Evolutionary conservation across 371 early-diverging fungal species (phyloP).

Genomic region (Haplosporangium sp.): DNA sequence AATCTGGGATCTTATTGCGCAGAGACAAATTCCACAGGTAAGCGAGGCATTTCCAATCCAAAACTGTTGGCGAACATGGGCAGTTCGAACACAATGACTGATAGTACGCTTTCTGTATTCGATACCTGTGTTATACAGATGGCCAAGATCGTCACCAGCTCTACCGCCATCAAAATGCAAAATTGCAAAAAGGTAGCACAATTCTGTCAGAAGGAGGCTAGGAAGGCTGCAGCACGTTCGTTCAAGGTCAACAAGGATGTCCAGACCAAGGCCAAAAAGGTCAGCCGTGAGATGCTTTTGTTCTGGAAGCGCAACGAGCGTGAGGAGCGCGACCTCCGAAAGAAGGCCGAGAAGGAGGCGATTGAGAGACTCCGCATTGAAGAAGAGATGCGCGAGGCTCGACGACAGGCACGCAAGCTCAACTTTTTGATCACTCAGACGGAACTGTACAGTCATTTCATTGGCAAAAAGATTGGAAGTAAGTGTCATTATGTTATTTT

Average conservation of each 20-base stretch:
- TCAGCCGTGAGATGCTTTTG: slow-evolving; percentile 71
- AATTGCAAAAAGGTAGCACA: slow-evolving; percentile 72
- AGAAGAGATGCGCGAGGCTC: slow-evolving; percentile 91
- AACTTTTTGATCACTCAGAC: slow-evolving; percentile 97
- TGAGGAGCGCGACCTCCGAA: slow-evolving; percentile 90
- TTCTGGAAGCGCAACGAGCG: slow-evolving; percentile 94
- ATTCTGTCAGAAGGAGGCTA: slow-evolving; percentile 68
- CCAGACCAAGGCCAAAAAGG: slow-evolving; percentile 38
- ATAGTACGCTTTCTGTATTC: neutral
- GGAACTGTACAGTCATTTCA: slow-evolving; percentile 97
- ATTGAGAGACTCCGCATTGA: slow-evolving; percentile 84
- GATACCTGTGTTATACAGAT: slow-evolving; percentile 38
- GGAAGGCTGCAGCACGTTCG: slow-evolving; percentile 56
- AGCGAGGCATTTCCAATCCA: neutral
- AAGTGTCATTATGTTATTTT: slow-evolving; percentile 16
- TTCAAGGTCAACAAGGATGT: slow-evolving; percentile 45
- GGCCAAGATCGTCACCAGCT: slow-evolving; percentile 65
- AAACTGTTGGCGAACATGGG: too few relatives aligned
- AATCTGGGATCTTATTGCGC: slow-evolving; percentile 53
- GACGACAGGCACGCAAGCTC: slow-evolving; percentile 94
- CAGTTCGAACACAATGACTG: too few relatives aligned
- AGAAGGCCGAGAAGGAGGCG: slow-evolving; percentile 92
- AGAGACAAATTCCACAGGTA: slow-evolving; percentile 47
- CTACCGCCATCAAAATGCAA: slow-evolving; percentile 63
- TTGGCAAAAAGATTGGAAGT: slow-evolving; percentile 81